Evolutionary conservation across 768 basidiomycete genomes (phyloP), one percentile per base, ranked within the genome.

Genomic region (Coprinopsis cinerea): DNA sequence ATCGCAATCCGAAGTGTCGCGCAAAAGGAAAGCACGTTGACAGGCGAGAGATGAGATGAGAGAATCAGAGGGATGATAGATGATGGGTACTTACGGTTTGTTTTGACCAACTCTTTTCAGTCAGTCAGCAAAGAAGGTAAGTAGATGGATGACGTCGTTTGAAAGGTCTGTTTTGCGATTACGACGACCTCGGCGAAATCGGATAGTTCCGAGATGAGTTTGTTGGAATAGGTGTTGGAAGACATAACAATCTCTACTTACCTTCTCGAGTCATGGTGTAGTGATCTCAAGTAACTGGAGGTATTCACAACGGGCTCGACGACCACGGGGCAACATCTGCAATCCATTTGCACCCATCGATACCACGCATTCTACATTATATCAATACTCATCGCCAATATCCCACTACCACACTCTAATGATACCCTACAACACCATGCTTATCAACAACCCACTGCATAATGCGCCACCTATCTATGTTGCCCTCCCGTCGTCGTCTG

Each of bases 151-250:
- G 23, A 42, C 49, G 53, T 51, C 53, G 50, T n/a, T n/a, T n/a
- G n/a, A n/a, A 44, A 15, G 52, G 52, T 51, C 39, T 42, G 41
- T 28, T 42, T 24, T 36, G 25, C 48, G 53, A 42, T 27, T 48
- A 42, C 54, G 51, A 56, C 63, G 51, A 53, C 60, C 57, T 59
- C 57, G 59, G 59, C 54, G 34, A 32, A 42, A 48, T 27, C 40
- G 30, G 30, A 34, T 34, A 34, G 9, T 34, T 34, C 30, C 30
- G 30, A 34, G 30, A 34, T 9, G n/a, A n/a, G n/a, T n/a, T n/a
- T n/a, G n/a, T n/a, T n/a, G n/a, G n/a, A n/a, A n/a, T n/a, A n/a
- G n/a, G n/a, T n/a, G n/a, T n/a, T n/a, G n/a, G n/a, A n/a, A n/a
- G n/a, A n/a, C n/a, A n/a, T n/a, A n/a, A n/a, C n/a, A n/a, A n/a